Conservation (phyloP, 805 yeast species). For the Wickerhamiella domercqiae region DNA sequence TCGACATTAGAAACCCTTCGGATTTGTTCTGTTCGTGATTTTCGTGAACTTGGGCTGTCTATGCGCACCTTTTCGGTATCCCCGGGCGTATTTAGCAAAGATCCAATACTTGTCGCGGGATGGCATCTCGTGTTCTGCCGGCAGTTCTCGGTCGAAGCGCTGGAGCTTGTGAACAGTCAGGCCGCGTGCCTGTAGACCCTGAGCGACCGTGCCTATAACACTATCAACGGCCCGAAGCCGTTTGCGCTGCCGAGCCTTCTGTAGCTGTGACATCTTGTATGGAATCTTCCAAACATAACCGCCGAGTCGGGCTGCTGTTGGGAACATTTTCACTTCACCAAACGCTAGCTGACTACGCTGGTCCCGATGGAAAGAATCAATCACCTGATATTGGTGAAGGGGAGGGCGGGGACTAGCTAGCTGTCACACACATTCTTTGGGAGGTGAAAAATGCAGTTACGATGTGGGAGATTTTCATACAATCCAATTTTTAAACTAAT, state of each 20-base stretch:
- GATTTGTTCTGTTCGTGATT: constrained; percentile 63
- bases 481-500: too few relatives aligned
- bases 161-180: constrained; percentile 24
- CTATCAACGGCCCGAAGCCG: constrained; percentile 72
- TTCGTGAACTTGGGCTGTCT: constrained; percentile 77
- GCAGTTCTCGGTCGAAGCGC: constrained; percentile 34
- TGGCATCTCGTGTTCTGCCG: constrained; percentile 68
- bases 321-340: constrained; percentile 8
- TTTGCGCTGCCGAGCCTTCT: constrained; percentile 70
- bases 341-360: not conserved
- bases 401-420: too few relatives aligned
- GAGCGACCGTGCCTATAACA: constrained; percentile 50
- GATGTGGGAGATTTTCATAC: too few relatives aligned
- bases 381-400: too few relatives aligned
- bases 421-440: too few relatives aligned
- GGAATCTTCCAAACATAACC: constrained; percentile 72
- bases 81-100: constrained; percentile 55
- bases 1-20: constrained; percentile 48
- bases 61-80: constrained; percentile 80
- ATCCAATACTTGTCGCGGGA: constrained; percentile 78
- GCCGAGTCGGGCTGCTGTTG: constrained; percentile 30
- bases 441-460: too few relatives aligned
- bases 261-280: constrained; percentile 62
- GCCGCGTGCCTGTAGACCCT: constrained; percentile 30
- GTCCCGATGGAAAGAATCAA: too few relatives aligned